Evolutionary conservation across 768 basidiomycete genomes (phyloP), one percentile per base, ranked within the genome.

Genomic region (Calocybe indica): DNA sequence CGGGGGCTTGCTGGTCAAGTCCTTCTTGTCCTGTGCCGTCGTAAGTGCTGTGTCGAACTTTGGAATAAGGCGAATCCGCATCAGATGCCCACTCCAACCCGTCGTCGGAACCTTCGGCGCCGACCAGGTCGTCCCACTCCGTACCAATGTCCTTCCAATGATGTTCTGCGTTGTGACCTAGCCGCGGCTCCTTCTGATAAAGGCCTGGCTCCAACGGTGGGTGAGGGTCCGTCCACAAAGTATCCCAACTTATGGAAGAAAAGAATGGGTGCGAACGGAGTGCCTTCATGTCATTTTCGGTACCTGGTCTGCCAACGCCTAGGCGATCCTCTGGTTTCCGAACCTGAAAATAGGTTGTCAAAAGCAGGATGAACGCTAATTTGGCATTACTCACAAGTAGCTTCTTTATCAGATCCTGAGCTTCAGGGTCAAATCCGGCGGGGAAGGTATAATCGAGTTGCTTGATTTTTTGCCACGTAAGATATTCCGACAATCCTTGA

Each of bases 381-480:
- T 35, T 42, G n/a, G 13, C 9, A 52, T 5, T 30, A 67, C 78
- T 48, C 40, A 95, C 92, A 54, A 99, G 68, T 5, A 98, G 75
- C 47, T 73, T 74, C 56, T 79, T 73, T 13, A 98, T 76, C 40
- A 99, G 73, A 63, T 92, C 89, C 55, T 80, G 79, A 4, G 92
- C 92, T 36, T 84, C 75, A 39, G 75, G 70, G 58, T 95, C 90
- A 57, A 96, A 94, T 1, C 80, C 85, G 7, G 85, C 83, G 0
- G 95, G 92, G 60, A 93, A 90, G 14, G 79, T 72, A 67, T 92
- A 97, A 39, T 95, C 87, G 40, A 89, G 72, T 39, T 81, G 76
- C 66, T 93, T 88, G 67, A 98, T 90, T 69, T 92, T 92, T 60
- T 96, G 86, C 79, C 92, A 94, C 31, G 88, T 96, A 50, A 96